Evolutionary conservation across 345 rosid genomes (phyloP).

Genomic region (Aurinia saxatilis): DNA sequence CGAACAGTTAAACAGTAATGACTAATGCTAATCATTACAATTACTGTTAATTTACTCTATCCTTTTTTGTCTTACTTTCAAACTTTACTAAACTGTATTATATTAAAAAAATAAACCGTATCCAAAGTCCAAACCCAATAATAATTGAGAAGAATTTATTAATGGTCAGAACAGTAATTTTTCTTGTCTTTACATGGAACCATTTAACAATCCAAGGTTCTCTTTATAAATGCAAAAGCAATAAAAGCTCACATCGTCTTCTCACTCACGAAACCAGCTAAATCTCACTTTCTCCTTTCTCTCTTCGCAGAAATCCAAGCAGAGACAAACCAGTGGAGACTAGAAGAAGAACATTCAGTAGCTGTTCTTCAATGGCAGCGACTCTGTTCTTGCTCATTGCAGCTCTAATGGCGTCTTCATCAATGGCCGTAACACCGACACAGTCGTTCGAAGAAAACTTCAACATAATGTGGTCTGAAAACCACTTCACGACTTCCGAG

Average conservation of each 20-base stretch:
- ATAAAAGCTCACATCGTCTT: constrained; percentile 10
- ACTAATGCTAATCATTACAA: constrained; percentile 1
- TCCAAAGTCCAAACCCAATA: constrained; percentile 5
- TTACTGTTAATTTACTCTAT: background rate
- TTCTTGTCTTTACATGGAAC: background rate
- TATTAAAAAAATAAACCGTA: background rate
- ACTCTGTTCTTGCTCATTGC: constrained; percentile 28
- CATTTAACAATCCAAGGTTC: background rate
- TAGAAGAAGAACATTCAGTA: background rate
- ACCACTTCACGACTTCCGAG: constrained; percentile 85
- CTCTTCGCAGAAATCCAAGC: constrained; percentile 13
- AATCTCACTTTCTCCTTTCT: constrained; percentile 14
- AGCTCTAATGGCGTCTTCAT: constrained; percentile 31
- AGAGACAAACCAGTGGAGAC: constrained; percentile 27
- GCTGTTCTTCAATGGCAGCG: constrained; percentile 31
- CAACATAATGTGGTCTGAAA: constrained; percentile 88
- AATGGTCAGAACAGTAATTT: constrained; percentile 13
- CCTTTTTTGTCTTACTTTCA: background rate
- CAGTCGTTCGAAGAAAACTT: constrained; percentile 78
- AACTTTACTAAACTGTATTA: background rate
- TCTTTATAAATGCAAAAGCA: constrained; percentile 6
- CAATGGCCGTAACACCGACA: constrained; percentile 35
- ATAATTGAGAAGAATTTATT: background rate
- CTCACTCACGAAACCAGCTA: constrained; percentile 17
- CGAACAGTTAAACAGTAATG: background rate